These are phyloP conservation scores for Nelumbo lutea DNA, from an alignment of 164 flowering plant genomes.

Conservation along the genomic window DNA sequence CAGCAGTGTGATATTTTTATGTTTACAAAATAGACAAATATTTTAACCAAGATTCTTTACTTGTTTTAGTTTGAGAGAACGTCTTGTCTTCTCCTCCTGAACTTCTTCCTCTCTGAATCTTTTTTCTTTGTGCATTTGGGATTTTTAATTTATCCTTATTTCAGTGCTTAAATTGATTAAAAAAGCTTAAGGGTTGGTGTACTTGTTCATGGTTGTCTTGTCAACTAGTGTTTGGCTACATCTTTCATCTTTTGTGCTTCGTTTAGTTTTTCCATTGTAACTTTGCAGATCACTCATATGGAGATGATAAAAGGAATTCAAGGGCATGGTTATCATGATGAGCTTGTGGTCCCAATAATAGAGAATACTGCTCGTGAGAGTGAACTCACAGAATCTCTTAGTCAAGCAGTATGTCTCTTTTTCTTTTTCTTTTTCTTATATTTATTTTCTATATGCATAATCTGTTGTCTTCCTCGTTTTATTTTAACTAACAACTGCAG, in stretches of 20 bases:
- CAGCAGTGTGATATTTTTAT: background rate
- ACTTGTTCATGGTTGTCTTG: background rate
- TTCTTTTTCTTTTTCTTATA: background rate
- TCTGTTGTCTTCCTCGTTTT: no score
- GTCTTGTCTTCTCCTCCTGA: background rate
- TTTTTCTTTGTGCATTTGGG: background rate
- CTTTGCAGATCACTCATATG: slow-evolving; percentile 87
- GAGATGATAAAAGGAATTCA: slow-evolving; percentile 98
- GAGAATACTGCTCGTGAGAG: slow-evolving; percentile 94
- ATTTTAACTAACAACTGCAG: no score
- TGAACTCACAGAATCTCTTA: slow-evolving; percentile 90
- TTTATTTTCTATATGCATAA: no score
- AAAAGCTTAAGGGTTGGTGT: background rate
- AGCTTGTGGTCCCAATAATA: slow-evolving; percentile 92
- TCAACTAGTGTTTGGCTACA: background rate
- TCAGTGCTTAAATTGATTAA: background rate
- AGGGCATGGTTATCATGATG: slow-evolving; percentile 98
- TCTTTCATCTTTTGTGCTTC: background rate
- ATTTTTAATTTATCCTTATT: background rate
- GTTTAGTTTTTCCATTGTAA: slow-evolving; percentile 6
- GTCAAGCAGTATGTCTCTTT: slow-evolving; percentile 39
- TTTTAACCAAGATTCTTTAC: background rate
- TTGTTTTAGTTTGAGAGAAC: background rate
- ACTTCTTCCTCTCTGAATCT: background rate
- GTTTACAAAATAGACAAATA: background rate